A percentile compares a stretch with the other conserved stretches of the same genome.
phyloP scores from a whole-genome alignment of 2,329 filamentous ascomycete species.

The Daldinia sp. region DNA sequence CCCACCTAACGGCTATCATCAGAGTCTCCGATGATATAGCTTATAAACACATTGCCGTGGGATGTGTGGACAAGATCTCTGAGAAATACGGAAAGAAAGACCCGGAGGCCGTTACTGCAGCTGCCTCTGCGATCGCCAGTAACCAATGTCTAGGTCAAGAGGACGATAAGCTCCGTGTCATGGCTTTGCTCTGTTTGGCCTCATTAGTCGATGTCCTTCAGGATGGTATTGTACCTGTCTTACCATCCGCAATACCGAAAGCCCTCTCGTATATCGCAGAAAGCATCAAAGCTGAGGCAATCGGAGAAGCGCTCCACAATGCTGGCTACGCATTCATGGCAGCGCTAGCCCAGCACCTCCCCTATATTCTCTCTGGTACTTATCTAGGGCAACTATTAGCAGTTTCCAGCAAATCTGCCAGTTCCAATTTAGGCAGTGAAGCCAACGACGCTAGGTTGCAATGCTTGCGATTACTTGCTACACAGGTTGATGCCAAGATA shows the following conservation, averaged over 20 bases:
- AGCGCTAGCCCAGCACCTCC: constrained; percentile 81
- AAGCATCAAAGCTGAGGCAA: constrained; percentile 62
- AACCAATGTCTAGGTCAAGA: constrained; percentile 77
- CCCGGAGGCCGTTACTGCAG: constrained; percentile 75
- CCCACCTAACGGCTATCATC: constrained; percentile 79
- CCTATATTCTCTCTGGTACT: constrained; percentile 84
- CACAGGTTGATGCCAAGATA: constrained; percentile 78
- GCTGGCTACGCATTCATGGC: constrained; percentile 83
- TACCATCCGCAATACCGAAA: constrained; percentile 78
- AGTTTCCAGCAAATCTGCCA: constrained; percentile 76
- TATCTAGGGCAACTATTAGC: constrained; percentile 77
- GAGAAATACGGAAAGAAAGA: constrained; percentile 97
- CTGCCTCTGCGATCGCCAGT: constrained; percentile 80
- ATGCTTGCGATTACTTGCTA: constrained; percentile 78
- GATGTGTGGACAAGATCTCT: constrained; percentile 89
- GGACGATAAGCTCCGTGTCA: constrained; percentile 76
- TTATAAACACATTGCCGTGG: constrained; percentile 85
- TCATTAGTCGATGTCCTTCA: constrained; percentile 89
- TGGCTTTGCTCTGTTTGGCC: constrained; percentile 88
- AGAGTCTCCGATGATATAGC: constrained; percentile 74
- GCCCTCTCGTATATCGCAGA: constrained; percentile 74
- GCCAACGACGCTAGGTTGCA: constrained; percentile 71
- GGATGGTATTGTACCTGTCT: constrained; percentile 83
- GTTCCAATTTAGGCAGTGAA: constrained; percentile 66
- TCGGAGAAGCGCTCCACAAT: constrained; percentile 75